Evolutionary conservation across 1,284 basidiomycete genomes (phyloP), one percentile per base, ranked within the genome.

Genomic region (Cryptococcus floricola): DNA sequence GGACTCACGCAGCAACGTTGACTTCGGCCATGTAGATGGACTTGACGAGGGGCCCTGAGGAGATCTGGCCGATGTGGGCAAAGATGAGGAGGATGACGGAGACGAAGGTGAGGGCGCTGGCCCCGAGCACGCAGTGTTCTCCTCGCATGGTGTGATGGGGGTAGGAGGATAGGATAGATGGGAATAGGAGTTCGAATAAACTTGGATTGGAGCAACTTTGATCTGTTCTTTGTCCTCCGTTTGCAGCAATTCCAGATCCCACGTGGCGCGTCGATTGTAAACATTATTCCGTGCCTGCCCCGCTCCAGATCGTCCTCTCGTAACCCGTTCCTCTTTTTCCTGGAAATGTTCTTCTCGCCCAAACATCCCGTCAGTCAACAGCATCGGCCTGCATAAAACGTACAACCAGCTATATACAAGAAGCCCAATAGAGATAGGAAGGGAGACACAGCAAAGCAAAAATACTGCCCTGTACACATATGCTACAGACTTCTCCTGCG

Each of bases 101-200:
- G 45, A 75, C 63, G 53, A 65, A 58, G 31, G 70, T 65, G 37
- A 74, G 60, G 60, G 71, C 54, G 18, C 67, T 66, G 23, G 73
- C 75, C 56, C 72, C 72, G 9, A 67, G 67, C 39, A 75, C 65
- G 52, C 75, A 77, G 62, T 75, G 65, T 71, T 74, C 71, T 23
- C 71, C 71, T 61, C 69, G 56, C 73, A 74, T 74, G 6, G 19
- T 48, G 19, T 3, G 43, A 38, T 49, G 27, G 12, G 6, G 49
- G 51, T 3, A 16, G 34, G 47, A 48, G 34, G 47, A 48, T 4
- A n/a, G 31, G n/a, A n/a, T 14, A 28, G 27, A 38, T 34, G 18
- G 12, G 31, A 8, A 27, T 6, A 34, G 34, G 34, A 48, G 27
- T 12, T 37, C 34, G 7, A 38, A 12, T 42, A 8, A 13, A 19